Evolutionary conservation across 192 early-diverging fungal species (phyloP), one percentile per base, ranked within the genome.

Genomic region (Diversispora epigaea): DNA sequence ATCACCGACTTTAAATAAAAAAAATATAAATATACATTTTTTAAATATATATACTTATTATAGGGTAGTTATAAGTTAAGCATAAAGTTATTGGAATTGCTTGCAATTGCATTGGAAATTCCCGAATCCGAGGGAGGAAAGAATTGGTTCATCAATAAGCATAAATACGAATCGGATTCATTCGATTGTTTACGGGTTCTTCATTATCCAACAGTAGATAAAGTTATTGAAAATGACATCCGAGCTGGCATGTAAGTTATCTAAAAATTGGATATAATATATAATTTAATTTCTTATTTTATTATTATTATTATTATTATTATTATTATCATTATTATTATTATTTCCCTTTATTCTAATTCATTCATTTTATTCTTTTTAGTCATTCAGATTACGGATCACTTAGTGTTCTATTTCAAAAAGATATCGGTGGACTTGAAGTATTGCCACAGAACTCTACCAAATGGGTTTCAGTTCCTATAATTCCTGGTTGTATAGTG

Each of bases 321-420:
- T n/a, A 43, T 39, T 15, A 50, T n/a, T 21, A 3, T 47, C 19
- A 46, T 66, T 47, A 49, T 6, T 45, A 12, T 63, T n/a, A 17
- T 47, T 32, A 4, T 49, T n/a, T 32, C 25, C 2, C 61, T 41
- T 57, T 9, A 17, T 41, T 47, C 17, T 49, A 40, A 25, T n/a
- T 52, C 0, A 19, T 49, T n/a, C 66, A 52, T 58, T 43, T 22
- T 54, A 39, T 46, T 3, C n/a, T 45, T 17, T 21, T 22, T 73
- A 87, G 84, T 63, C 86, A 89, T 39, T 85, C 90, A 1, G 91
- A 92, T 75, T 92, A 92, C 77, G 91, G 91, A 6, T 85, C 87
- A 0, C 73, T 92, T 21, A 91, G 90, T 6, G 65, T 91, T 4
- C 71, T 92, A 43, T 90, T 91, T 75, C 91, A 91, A 78, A 83